Conservation (phyloP, 345 rosid genomes). For the Eucalyptus melliodora region DNA sequence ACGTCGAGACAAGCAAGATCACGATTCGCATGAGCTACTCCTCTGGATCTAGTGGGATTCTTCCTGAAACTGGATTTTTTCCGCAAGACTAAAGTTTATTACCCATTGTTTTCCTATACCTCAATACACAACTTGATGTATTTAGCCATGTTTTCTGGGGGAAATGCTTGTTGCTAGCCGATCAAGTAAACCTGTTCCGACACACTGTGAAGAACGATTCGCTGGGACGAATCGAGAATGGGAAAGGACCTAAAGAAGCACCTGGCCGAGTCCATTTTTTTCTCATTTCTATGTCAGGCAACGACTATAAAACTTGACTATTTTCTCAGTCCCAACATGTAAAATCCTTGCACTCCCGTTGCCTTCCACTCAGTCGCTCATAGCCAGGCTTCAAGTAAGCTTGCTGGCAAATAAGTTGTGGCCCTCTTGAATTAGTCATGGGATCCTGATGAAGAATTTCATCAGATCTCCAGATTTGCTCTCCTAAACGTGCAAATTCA, state of each 20-base stretch:
- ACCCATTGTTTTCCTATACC: not conserved
- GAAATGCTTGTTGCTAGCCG: not conserved
- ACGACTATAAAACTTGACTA: not conserved
- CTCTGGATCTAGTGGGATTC: not conserved
- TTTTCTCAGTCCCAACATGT: not conserved
- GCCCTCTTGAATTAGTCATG: not conserved
- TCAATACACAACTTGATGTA: not conserved
- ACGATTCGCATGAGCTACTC: not conserved
- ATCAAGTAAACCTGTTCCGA: not conserved
- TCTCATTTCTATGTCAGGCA: not conserved
- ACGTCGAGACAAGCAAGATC: not conserved
- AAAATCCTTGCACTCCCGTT: not conserved
- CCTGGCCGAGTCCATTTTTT: not conserved
- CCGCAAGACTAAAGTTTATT: not conserved
- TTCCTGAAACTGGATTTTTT: not conserved
- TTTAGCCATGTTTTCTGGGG: not conserved
- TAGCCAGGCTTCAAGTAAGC: not conserved
- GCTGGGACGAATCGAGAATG: not conserved
- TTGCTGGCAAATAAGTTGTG: not conserved
- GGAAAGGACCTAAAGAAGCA: not conserved
- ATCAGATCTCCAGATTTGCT: not conserved
- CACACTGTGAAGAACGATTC: not conserved
- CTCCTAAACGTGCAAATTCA: not conserved
- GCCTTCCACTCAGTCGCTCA: not conserved
- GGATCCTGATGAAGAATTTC: not conserved